These are phyloP conservation scores for Coemansia sp. DNA, from an alignment of 192 early-diverging fungal genomes.

Conservation along the genomic window DNA sequence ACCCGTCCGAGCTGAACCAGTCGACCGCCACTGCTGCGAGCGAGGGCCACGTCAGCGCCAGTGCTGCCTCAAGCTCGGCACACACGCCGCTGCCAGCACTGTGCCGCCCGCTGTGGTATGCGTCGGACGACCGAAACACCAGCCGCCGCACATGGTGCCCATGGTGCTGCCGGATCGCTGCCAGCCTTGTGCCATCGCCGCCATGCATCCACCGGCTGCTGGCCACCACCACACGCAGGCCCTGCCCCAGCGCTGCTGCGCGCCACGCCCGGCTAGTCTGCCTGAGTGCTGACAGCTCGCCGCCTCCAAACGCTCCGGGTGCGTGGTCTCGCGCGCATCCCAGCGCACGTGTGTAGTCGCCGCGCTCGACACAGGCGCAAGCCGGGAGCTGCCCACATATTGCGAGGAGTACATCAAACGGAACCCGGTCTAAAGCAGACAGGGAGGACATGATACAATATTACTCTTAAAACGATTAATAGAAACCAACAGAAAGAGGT, in stretches of 20 bases:
- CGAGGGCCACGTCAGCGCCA: slow-evolving; percentile 35
- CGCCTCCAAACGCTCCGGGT: slow-evolving; percentile 32
- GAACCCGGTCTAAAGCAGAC: slow-evolving; percentile 12
- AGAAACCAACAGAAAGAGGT: no score
- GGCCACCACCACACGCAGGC: slow-evolving; percentile 33
- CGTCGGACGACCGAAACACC: slow-evolving; percentile 44
- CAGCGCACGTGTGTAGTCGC: slow-evolving; percentile 12
- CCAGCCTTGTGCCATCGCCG: slow-evolving; percentile 20
- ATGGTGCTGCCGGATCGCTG: slow-evolving; percentile 13
- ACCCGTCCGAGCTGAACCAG: slow-evolving; percentile 35
- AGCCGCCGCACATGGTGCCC: slow-evolving; percentile 29
- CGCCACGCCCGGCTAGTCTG: slow-evolving; percentile 46
- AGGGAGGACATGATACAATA: neutral
- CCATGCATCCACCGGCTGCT: slow-evolving; percentile 51
- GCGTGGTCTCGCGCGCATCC: slow-evolving; percentile 42
- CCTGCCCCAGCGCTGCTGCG: slow-evolving; percentile 32
- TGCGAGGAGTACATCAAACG: slow-evolving; percentile 41
- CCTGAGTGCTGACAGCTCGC: slow-evolving; percentile 29
- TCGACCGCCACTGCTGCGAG: slow-evolving; percentile 38
- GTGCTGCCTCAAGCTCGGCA: slow-evolving; percentile 35
- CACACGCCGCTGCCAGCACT: slow-evolving; percentile 10
- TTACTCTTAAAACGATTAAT: neutral
- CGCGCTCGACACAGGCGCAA: slow-evolving; percentile 27
- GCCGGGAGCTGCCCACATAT: slow-evolving; percentile 29
- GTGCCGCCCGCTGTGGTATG: slow-evolving; percentile 21